Conservation (phyloP, 140 eudicot genomes). For the Flaveria floridana region DNA sequence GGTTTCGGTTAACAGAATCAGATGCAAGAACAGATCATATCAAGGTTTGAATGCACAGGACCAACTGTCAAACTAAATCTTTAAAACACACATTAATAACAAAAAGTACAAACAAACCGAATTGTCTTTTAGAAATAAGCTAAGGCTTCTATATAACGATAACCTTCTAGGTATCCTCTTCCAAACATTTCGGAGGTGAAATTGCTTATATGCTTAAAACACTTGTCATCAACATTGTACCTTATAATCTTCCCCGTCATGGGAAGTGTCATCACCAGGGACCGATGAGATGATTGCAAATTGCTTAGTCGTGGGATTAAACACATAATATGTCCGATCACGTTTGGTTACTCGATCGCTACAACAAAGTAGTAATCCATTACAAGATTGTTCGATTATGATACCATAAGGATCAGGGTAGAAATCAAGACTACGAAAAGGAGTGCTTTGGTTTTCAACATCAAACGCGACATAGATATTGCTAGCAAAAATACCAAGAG, state of each 20-base stretch:
- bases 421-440: neutral
- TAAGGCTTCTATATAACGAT: conserved; percentile 3
- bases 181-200: neutral
- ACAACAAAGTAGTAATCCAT: conserved; percentile 6
- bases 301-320: conserved; percentile 17
- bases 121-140: neutral
- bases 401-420: neutral
- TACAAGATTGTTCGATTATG: conserved; percentile 5
- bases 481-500: neutral
- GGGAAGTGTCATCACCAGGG: neutral
- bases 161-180: neutral
- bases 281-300: conserved; percentile 8
- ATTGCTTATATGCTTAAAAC: neutral
- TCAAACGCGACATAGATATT: neutral
- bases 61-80: no score
- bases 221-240: conserved; percentile 12
- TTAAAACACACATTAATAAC: neutral
- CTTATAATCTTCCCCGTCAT: neutral
- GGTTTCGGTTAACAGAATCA: no score
- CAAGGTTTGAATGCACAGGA: no score
- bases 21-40: no score
- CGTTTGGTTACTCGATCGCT: neutral
- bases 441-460: neutral
- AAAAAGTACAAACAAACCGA: neutral
- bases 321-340: neutral